Base-by-base conservation (phyloP, 208 protist species). In the Trypanosoma platydactyli region DNA sequence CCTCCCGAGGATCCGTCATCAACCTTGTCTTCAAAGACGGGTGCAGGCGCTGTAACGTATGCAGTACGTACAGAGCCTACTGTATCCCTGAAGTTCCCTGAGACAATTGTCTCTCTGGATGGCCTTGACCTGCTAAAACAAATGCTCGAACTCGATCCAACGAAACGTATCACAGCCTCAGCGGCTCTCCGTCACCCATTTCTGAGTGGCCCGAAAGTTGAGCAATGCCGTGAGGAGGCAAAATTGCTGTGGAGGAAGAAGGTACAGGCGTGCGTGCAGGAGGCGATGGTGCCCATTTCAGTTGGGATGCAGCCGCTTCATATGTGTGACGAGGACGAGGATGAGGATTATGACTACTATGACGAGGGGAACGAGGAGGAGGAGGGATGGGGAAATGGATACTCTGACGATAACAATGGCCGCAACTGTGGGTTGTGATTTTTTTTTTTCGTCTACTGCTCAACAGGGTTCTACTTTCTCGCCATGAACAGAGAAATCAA, bases 171-270 rank as follows among this genome's bases (percentile, higher is more conserved):
- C 65, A 85, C 88, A 5, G 33, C 71, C 0, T 61, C 68, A 3
- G 86, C 82, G 16, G 88, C 85, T 4, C 76, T 94, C 22, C 44
- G 33, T 33, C 88, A 96, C 52, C 84, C 86, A 0, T 96, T 94
- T 52, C 51, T 96, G 25, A 52, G 27, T 29, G 68, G 61, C 18
- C 13, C 45, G 22, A 62, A 40, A 0, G 64, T 33, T 29, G 38
- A 75, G 1, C 45, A 44, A 3, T 78, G 89, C 25, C 71, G 80
- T 45, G 75, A 56, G 18, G 72, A 64, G 18, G 89, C 78, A 18
- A 44, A 50, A 41, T 7, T 20, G 13, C 30, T 86, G 60, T 92
- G 83, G 84, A 4, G 51, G 29, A 67, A 80, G 63, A 88, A 84
- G 44, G 77, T 89, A n/a, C 29, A 48, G 1, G 41, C 62, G 25